phyloP scores from a whole-genome alignment of 257 asterid species.

The Nicotiana obtusifolia region DNA sequence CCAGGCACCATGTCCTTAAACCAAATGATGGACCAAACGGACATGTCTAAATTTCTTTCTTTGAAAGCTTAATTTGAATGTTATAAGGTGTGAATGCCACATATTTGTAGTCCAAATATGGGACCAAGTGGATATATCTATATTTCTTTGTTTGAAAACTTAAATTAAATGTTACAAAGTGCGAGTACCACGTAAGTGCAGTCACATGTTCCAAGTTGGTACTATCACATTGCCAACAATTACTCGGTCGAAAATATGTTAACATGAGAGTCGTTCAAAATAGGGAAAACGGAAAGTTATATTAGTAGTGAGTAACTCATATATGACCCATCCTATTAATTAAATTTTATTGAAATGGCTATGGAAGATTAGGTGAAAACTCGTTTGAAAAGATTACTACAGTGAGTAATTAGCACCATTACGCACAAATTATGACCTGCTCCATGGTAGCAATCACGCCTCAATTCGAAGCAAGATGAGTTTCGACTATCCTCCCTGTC shows the following conservation, averaged over 20 bases:
- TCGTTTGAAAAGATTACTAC: neutral
- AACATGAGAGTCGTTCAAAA: neutral
- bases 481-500: too few relatives aligned
- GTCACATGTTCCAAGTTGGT: neutral
- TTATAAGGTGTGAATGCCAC: neutral
- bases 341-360: neutral
- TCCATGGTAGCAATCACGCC: neutral
- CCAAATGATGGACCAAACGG: neutral
- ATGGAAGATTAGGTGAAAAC: neutral
- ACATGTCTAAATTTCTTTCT: neutral
- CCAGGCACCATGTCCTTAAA: neutral
- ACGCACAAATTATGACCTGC: neutral
- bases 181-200: neutral
- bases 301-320: neutral
- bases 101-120: neutral
- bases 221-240: too few relatives aligned
- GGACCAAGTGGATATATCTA: neutral
- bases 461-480: too few relatives aligned
- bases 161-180: neutral
- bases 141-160: neutral
- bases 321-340: neutral
- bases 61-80: neutral
- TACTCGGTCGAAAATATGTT: too few relatives aligned
- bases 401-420: neutral
- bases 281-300: neutral